Base-by-base conservation (phyloP, 768 basidiomycete genomes). In the Exidia glandulosa region DNA sequence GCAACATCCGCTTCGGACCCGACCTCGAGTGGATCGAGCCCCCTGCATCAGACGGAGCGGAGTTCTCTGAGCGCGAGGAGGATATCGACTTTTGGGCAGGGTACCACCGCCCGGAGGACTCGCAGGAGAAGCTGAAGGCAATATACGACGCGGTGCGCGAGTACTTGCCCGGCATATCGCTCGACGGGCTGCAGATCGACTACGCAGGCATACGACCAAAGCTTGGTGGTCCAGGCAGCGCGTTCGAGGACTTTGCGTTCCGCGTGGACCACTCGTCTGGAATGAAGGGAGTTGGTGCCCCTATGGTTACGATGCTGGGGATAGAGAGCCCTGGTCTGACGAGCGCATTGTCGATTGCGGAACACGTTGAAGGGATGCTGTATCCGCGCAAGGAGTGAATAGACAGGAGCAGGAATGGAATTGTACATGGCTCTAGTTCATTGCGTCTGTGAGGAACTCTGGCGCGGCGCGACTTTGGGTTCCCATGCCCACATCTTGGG, bases 311-410 rank as follows among this genome's bases (percentile, higher is more conserved):
- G 68, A 73, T 96, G 62, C 69, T 93, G 68, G 93, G 94, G 0
- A 93, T 98, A 62, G 93, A 96, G 69, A 90, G 87, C 63, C 95
- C 95, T 0, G 95, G 95, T 0, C 72, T 98, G 68, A 98, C 95
- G 3, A 81, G 88, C 10, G 82, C 82, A 66, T 79, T 98, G 64
- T 93, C 90, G 3, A 87, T 95, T 34, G 95, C 88, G 2, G 90
- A 95, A 72, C 72, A 79, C 67, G 85, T 96, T 1, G 86, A 86
- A 7, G 81, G 85, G 57, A 14, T 54, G 50, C 5, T 54, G 50
- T 54, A 54, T 54, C 50, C 50, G 25, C 12, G 10, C n/a, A 50
- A 50, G 79, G 84, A 64, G 68, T 87, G 62, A 68, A 84, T 60
- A 56, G 66, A 63, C 41, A 63, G 23, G 55, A 58, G 55, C 63